Evolutionary conservation across 306 rosid species (phyloP), one percentile per base, ranked within the genome.

Genomic region (Cyamopsis tetragonoloba): DNA sequence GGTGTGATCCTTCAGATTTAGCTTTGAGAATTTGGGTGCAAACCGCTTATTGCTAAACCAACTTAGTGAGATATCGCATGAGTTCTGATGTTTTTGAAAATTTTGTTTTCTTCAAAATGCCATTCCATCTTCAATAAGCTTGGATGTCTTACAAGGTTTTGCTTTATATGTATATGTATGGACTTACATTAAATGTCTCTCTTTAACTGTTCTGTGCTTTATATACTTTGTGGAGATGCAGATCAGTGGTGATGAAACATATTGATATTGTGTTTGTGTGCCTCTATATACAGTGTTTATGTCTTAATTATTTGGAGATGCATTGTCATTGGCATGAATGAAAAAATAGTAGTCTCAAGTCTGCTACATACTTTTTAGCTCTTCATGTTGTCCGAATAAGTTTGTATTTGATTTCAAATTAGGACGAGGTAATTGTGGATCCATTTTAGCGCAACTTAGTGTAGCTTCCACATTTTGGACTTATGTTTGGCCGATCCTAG

Each of bases 201-300:
- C 80, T 37, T 43, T 35, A 24, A 79, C 83, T 84, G 75, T 82
- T 77, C 74, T 74, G 79, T 76, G 65, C 81, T 76, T 60, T 31
- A 5, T 69, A 24, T 42, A 49, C 20, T 19, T 23, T 3, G 44
- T 82, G 71, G 77, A 65, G 86, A 38, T 77, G 73, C 78, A 32
- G 81, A 80, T 76, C 84, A 67, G 80, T 20, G 51, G 80, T 80
- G 85, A 77, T 79, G 84, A 77, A 74, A 79, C 81, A 81, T 42
- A 58, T 14, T 11, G 6, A 14, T 28, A 38, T 9, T n/a, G n/a
- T n/a, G n/a, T n/a, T 35, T 7, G 17, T 59, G 39, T 15, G 24
- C 32, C 24, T 53, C 17, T 24, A 39, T 27, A 4, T 7, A 0
- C 11, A 53, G 20, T 7, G 8, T 50, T 44, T 12, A 3, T 22